Conservation (phyloP, 2,329 filamentous ascomycete genomes). For the Pochonia chlamydosporia region DNA sequence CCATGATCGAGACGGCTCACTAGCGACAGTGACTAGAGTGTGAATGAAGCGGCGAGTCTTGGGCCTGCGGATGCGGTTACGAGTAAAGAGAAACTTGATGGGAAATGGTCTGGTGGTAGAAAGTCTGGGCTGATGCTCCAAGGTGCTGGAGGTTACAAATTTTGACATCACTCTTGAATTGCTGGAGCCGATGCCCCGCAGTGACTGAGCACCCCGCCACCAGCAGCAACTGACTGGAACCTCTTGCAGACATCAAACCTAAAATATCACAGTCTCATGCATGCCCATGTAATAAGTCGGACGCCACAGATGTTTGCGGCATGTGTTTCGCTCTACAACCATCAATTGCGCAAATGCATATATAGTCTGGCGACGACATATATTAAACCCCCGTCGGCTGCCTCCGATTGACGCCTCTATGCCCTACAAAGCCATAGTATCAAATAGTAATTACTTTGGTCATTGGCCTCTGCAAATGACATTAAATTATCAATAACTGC, state of each 20-base stretch:
- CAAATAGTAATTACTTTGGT: not conserved
- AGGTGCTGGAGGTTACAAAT: not conserved
- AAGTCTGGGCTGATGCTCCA: not conserved
- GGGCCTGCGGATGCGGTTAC: not conserved
- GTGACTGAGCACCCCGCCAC: not conserved
- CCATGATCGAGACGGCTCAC: conserved; percentile 19
- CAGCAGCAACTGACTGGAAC: not conserved
- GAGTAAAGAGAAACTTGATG: not conserved
- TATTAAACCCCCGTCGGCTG: not conserved
- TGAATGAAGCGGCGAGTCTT: not conserved
- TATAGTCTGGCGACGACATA: too few species aligned
- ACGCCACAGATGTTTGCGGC: too few species aligned
- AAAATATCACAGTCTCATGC: too few species aligned
- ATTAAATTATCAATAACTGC: not conserved
- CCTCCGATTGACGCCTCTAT: not conserved
- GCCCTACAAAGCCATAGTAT: not conserved
- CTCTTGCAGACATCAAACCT: not conserved
- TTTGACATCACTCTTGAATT: not conserved
- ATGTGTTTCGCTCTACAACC: too few species aligned
- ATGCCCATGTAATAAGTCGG: too few species aligned
- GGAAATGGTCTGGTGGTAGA: not conserved
- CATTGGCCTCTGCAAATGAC: not conserved
- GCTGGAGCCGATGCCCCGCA: not conserved
- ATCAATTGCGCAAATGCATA: too few species aligned
- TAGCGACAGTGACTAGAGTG: not conserved